A percentile compares a stretch with the other conserved stretches of the same genome.
Evolutionary conservation across 169 alveolate species (phyloP).

Genomic region (Cryptosporidium sp.): DNA sequence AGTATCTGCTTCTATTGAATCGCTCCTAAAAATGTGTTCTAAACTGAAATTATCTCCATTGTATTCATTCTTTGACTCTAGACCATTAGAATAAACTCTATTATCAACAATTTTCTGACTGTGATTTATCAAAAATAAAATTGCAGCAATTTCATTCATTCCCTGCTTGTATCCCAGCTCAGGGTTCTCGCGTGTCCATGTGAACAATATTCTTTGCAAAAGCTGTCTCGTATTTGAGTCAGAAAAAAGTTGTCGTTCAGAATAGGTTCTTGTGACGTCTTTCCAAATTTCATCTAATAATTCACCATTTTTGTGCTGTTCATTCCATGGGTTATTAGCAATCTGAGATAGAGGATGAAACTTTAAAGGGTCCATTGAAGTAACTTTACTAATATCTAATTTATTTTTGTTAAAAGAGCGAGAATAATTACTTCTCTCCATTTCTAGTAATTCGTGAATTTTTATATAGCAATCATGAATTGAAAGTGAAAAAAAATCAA

Average conservation of each 20-base stretch:
- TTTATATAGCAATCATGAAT: slow-evolving; percentile 2
- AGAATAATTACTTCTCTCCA: slow-evolving; percentile 3
- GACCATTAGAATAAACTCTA: not conserved
- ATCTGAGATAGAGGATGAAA: slow-evolving; percentile 71
- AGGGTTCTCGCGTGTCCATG: slow-evolving; percentile 86
- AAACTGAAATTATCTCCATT: not conserved
- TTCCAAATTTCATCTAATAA: slow-evolving; percentile 82
- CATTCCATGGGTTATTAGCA: slow-evolving; percentile 79
- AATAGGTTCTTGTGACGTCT: slow-evolving; percentile 80
- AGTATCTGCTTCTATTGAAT: slow-evolving; percentile 87
- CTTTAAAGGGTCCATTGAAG: slow-evolving; percentile 69
- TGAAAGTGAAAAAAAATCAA: slow-evolving; percentile 13
- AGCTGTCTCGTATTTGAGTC: slow-evolving; percentile 82
- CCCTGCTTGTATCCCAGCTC: slow-evolving; percentile 89
- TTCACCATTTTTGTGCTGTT: slow-evolving; percentile 77
- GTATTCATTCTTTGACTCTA: not conserved
- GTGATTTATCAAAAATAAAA: slow-evolving; percentile 27
- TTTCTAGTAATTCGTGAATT: not conserved
- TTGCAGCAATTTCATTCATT: slow-evolving; percentile 73
- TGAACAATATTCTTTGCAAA: slow-evolving; percentile 84
- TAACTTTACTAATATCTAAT: slow-evolving; percentile 35
- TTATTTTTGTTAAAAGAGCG: slow-evolving; percentile 22
- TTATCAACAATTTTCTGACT: slow-evolving; percentile 18
- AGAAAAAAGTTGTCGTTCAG: slow-evolving; percentile 84
- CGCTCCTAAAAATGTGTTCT: slow-evolving; percentile 33